Evolutionary conservation across 257 asterid species (phyloP), one percentile per base, ranked within the genome.

Genomic region (Salvia miltiorrhiza): DNA sequence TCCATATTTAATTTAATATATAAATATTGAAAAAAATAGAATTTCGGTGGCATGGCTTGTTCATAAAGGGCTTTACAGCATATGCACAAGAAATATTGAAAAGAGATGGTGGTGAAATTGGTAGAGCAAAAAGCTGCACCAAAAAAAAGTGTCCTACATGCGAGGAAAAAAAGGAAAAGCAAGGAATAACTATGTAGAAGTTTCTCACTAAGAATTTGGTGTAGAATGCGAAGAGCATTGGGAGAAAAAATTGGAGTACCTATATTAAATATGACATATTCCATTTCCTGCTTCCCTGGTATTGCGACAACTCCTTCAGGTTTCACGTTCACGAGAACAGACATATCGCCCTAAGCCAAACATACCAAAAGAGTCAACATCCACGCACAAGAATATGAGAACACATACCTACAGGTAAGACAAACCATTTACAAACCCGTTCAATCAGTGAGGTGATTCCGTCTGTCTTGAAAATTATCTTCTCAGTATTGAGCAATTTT

Each of bases 401-500:
- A 39, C 26, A 41, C 33, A 4, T 13, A 61, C 53, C 53, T 10
- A 73, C 12, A 9, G 57, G 65, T 30, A 12, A 39, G 39, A 58
- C 16, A 21, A 47, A 47, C 47, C 47, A 23, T 10, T 8, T 26
- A 19, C 60, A 50, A 50, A 89, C 95, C 93, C 81, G 80, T 65
- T 71, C 77, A 69, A 23, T 49, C 26, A 44, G 63, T 33, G 80
- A 66, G 56, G 74, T 74, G 56, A 62, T 32, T 40, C 54, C 76
- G 41, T 82, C 83, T 4, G 89, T 80, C 72, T 78, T 80, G 84
- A 92, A 92, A 65, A 90, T 86, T 66, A 92, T 49, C 79, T 92
- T 92, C 71, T 86, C 98, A 2, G 98, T 92, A 65, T 92, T 90
- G 32, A 92, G 87, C 84, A 90, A 80, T 80, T 92, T 92, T 74